Conservation (phyloP, 768 basidiomycete genomes). For the Mycena latifolia region DNA sequence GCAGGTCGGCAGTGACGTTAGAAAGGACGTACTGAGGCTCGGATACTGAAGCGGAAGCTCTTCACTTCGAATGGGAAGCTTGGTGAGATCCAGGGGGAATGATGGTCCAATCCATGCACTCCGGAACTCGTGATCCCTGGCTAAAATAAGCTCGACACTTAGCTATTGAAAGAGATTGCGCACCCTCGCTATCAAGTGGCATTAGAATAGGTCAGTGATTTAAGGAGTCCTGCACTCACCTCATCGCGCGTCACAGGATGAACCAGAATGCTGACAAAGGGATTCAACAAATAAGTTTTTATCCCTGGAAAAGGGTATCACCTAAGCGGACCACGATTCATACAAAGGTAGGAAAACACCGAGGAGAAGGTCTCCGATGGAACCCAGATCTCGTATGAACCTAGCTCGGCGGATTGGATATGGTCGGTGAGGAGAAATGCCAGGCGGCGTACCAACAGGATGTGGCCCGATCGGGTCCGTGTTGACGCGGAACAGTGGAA, state of each 20-base stretch:
- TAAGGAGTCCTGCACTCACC: slow-evolving; percentile 52
- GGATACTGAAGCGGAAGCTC: slow-evolving; percentile 78
- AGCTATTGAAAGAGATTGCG: slow-evolving; percentile 37
- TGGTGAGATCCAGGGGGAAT: slow-evolving; percentile 73
- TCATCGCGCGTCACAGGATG: slow-evolving; percentile 81
- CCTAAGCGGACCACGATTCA: slow-evolving; percentile 79
- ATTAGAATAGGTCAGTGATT: slow-evolving; percentile 14
- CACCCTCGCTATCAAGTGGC: slow-evolving; percentile 60
- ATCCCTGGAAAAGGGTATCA: slow-evolving; percentile 37
- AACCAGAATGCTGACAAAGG: slow-evolving; percentile 71
- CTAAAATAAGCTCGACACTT: slow-evolving; percentile 3
- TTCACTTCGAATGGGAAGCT: slow-evolving; percentile 63
- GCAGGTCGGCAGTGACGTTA: neutral
- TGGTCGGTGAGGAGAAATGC: neutral
- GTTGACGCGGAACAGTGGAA: slow-evolving; percentile 81
- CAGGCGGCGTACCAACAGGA: slow-evolving; percentile 69
- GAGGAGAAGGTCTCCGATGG: slow-evolving; percentile 80
- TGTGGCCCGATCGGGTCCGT: slow-evolving; percentile 79
- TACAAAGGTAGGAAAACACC: slow-evolving; percentile 82
- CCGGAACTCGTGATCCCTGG: slow-evolving; percentile 78
- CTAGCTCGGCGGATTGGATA: slow-evolving; percentile 47
- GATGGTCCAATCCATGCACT: slow-evolving; percentile 81
- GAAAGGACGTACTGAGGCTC: slow-evolving; percentile 64
- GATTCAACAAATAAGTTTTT: neutral
- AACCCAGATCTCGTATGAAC: slow-evolving; percentile 87